Conservation (phyloP, 2,329 filamentous ascomycete genomes). For the Botryotinia calthae region DNA sequence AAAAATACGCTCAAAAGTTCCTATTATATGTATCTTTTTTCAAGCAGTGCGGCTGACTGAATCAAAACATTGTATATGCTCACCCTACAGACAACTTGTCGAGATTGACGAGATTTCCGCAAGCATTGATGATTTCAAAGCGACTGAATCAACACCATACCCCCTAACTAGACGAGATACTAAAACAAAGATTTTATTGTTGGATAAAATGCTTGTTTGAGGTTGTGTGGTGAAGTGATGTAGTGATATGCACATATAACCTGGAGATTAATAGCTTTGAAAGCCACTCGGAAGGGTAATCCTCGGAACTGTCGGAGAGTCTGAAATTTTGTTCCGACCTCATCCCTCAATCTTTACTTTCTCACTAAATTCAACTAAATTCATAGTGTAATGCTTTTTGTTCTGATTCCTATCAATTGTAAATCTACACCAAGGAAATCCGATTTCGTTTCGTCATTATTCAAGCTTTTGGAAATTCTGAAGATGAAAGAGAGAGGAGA, state of each 20-base stretch:
- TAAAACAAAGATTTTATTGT: background rate
- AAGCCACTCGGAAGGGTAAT: background rate
- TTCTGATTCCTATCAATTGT: background rate
- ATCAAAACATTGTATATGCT: background rate
- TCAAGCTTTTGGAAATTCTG: background rate
- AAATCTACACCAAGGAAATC: background rate
- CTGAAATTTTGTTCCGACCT: background rate
- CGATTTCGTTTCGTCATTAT: background rate
- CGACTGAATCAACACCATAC: background rate
- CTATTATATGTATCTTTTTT: background rate
- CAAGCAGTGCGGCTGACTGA: background rate
- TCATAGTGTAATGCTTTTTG: background rate
- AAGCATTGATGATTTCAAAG: background rate
- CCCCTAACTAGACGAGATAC: background rate
- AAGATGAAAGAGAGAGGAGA: background rate
- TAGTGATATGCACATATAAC: background rate
- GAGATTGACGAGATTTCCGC: background rate
- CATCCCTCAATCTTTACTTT: background rate
- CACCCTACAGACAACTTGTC: background rate
- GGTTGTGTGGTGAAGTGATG: background rate
- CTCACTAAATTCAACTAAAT: background rate
- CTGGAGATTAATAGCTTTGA: background rate
- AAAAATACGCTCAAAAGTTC: background rate
- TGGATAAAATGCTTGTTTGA: background rate
- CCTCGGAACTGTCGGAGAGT: background rate